These are phyloP conservation scores for Rugonectria rugulosa DNA, from an alignment of 2,329 filamentous ascomycete species.

Conservation along the genomic window DNA sequence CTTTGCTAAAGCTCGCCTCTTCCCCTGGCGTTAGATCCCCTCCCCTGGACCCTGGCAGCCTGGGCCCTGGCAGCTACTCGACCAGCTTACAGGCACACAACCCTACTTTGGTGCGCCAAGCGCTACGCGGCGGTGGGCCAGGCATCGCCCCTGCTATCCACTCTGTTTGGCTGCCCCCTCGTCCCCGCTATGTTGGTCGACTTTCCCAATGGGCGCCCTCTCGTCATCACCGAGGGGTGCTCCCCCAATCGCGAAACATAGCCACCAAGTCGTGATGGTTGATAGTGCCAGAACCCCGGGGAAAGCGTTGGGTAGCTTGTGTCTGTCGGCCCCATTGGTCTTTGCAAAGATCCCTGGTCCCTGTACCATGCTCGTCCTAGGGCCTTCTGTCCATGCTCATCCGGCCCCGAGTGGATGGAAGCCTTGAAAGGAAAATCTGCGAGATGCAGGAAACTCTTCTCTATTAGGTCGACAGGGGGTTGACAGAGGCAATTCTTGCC, in stretches of 20 bases:
- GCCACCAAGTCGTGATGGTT: constrained; percentile 27
- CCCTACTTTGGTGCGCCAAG: constrained; percentile 15
- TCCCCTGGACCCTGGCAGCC: constrained; percentile 24
- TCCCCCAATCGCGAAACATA: constrained; percentile 32
- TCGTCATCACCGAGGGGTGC: constrained; percentile 32
- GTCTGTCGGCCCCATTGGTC: constrained; percentile 34
- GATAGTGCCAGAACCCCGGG: constrained; percentile 29
- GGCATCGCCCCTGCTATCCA: constrained; percentile 24
- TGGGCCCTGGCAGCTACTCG: constrained; percentile 15
- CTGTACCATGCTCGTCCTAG: constrained; percentile 31
- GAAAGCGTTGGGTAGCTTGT: constrained; percentile 25
- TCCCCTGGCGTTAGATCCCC: constrained; percentile 32
- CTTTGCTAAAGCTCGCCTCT: constrained; percentile 31
- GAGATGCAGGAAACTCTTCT: constrained; percentile 33
- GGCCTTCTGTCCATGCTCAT: constrained; percentile 21
- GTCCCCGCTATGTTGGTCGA: constrained; percentile 20
- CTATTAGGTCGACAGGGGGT: constrained; percentile 29
- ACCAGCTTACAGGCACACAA: constrained; percentile 7
- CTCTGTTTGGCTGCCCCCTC: constrained; percentile 28
- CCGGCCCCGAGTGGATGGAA: constrained; percentile 34
- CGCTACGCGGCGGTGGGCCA: constrained; percentile 29
- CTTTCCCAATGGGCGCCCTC: constrained; percentile 31
- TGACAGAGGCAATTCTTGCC: constrained; percentile 23
- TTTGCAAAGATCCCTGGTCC: constrained; percentile 30
- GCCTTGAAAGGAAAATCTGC: constrained; percentile 27